Base-by-base conservation (phyloP, 2,329 filamentous ascomycete species). In the Stachybotrys elegans region DNA sequence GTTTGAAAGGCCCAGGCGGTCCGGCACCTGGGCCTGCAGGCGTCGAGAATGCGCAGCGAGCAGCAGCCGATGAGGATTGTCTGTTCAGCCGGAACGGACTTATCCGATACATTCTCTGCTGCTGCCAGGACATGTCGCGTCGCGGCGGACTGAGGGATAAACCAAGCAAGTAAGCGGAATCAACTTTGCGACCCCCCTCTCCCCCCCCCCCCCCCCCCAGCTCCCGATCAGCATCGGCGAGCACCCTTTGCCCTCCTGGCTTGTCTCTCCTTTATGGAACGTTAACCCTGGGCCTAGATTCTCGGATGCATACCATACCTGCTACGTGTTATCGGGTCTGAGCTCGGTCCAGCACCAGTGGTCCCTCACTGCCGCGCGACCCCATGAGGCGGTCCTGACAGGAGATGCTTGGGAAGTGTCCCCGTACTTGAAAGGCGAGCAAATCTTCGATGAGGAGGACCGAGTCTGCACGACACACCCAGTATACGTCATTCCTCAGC, bases 61-160 rank as follows among this genome's bases (percentile, higher is more conserved):
- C 60, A 43, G 56, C 59, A 37, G 56, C 59, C 42, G 51, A 62
- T 27, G 60, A 69, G 50, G 77, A 71, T 46, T n/a, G n/a, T n/a
- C 67, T 90, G 38, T 96, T 89, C 75, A 91, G 83, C 63, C 83
- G 88, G 43, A 84, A 93, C 57, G 93, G 87, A 6, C 70, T 97
- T 55, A 84, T 88, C 44, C 79, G 92, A 50, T 98, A 97, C 64
- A 93, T 97, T 48, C 73, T 97, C 13, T 83, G 79, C 53, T 96
- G 91, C 60, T 93, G 89, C 57, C 93, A 97, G 58, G 84, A 87
- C 47, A 72, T 78, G 57, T 70, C 73, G 37, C 76, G 69, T 60
- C 76, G 79, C 48, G 92, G 92, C 43, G 93, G 93, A 1, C 72
- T 98, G 64, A 79, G 91, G 58, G 93, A 98, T 67, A 98, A 98